A percentile compares a stretch with the other conserved stretches of the same genome.
These are phyloP conservation scores for Starmerella apicola DNA, from an alignment of 805 yeast species.

Conservation along the genomic window DNA sequence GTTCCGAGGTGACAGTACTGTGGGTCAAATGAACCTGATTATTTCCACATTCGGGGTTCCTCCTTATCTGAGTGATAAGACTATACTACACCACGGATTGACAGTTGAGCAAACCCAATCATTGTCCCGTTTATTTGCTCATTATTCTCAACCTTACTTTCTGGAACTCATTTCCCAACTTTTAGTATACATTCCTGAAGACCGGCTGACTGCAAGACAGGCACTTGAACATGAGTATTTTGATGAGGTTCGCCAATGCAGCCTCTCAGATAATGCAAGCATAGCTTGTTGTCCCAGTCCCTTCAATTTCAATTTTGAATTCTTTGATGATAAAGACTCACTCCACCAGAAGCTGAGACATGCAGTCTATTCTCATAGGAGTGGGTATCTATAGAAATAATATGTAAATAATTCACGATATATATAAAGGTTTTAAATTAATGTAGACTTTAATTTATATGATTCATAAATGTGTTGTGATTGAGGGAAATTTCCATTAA, in stretches of 20 bases:
- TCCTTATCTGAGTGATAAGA: conserved; percentile 20
- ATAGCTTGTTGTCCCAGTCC: conserved; percentile 1
- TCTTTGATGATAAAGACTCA: not conserved
- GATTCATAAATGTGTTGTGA: not conserved
- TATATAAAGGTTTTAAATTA: not conserved
- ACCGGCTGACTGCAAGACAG: conserved; percentile 43
- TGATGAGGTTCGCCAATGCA: conserved; percentile 37
- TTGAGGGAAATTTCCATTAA: not conserved
- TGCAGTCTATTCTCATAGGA: not conserved
- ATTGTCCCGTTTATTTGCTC: conserved; percentile 9
- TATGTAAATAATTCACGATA: not conserved
- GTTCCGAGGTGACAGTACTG: conserved; percentile 61
- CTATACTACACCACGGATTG: not conserved
- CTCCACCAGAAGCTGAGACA: not conserved
- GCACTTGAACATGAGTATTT: conserved; percentile 50
- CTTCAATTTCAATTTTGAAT: conserved; percentile 9
- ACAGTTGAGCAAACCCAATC: not conserved
- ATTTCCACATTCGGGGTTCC: conserved; percentile 65
- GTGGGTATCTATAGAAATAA: not conserved
- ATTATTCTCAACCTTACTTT: conserved; percentile 2
- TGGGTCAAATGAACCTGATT: conserved; percentile 61
- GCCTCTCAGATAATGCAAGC: not conserved
- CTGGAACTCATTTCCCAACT: conserved; percentile 39
- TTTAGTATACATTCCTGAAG: conserved; percentile 51
- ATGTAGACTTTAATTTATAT: not conserved